Evolutionary conservation across 1,284 basidiomycete genomes (phyloP), one percentile per base, ranked within the genome.

Genomic region (Uromyces viciae-fabae): DNA sequence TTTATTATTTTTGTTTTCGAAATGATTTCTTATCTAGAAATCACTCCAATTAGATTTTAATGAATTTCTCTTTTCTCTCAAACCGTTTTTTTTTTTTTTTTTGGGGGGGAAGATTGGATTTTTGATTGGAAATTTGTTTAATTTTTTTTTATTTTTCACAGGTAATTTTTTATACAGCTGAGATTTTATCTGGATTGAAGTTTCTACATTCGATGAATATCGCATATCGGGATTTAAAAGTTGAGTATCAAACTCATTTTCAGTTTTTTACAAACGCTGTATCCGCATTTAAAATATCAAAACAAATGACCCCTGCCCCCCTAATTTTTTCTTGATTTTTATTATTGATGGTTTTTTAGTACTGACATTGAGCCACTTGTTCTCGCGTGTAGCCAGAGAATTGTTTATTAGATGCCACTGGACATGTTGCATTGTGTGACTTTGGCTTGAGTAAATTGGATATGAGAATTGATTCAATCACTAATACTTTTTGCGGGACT

Each of bases 401-500:
- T 80, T 84, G 84, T 69, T 79, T 86, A 17, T 83, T 86, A 28
- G 85, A 85, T 58, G 85, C 84, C 0, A 83, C 83, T n/a, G 85
- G 85, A 22, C 85, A 86, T 62, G 84, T 85, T 43, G 84, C 85
- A 22, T 81, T 86, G 11, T 85, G 84, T 81, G 85, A 86, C 64
- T 86, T 86, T 83, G 86, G 85, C 52, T 82, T 86, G 40, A 83
- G 82, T 82, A 86, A 86, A 76, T 84, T 85, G 25, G 87, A 86
- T 62, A 81, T 86, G 46, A 84, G 84, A 11, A 83, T 83, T 3
- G 85, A 85, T 19, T 83, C 85, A 75, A 84, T 84, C n/a, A 87
- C 86, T 69, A 85, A 85, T 75, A 87, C 87, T 0, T 85, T 87
- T 73, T 87, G 87, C 82, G 87, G 87, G 1, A 87, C 87, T 25